Evolutionary conservation across 306 rosid genomes (phyloP), one percentile per base, ranked within the genome.

Genomic region (Rosa multiflora): DNA sequence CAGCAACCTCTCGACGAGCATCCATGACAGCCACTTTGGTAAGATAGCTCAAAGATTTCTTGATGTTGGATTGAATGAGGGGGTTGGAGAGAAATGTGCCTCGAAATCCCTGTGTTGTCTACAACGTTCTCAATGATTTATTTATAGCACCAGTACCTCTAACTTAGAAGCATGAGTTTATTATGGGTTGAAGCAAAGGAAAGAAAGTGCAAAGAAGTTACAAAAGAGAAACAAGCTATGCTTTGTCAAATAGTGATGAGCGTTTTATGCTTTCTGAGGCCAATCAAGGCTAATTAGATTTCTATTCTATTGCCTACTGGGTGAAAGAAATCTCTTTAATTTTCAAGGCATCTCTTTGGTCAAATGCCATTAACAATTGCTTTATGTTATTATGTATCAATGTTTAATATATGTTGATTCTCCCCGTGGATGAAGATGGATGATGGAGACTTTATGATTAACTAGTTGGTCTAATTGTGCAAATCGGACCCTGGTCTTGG

Each of bases 1-100:
- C 61, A 67, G 84, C 64, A 39, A 78, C 61, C 55, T 83, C 85
- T 52, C 79, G 86, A 43, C 17, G 59, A 77, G 47, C 80, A 67
- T 89, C 94, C 97, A 91, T 91, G 49, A 14, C 76, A 43, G 43
- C 51, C 8, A 7, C 43, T 58, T 39, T 44, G 5, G 76, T 35
- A 7, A 39, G 67, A 53, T 73, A 76, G 9, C 23, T 59, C 67
- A 18, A 13, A 55, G 74, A 12, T 20, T 67, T 73, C 40, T 75
- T 52, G 77, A 37, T 13, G 67, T 39, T 4, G 72, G 66, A 69
- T 42, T 69, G 32, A 39, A 64, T 42, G 56, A 63, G 73, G 70
- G 12, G 17, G 5, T n/a, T 10, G 29, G 35, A 77, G 64, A 76
- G 72, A 49, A 37, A 6, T 55, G 68, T 64, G 55, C 47, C 67